Conservation (phyloP, 768 basidiomycete species). For the Naganishia kalamii region DNA sequence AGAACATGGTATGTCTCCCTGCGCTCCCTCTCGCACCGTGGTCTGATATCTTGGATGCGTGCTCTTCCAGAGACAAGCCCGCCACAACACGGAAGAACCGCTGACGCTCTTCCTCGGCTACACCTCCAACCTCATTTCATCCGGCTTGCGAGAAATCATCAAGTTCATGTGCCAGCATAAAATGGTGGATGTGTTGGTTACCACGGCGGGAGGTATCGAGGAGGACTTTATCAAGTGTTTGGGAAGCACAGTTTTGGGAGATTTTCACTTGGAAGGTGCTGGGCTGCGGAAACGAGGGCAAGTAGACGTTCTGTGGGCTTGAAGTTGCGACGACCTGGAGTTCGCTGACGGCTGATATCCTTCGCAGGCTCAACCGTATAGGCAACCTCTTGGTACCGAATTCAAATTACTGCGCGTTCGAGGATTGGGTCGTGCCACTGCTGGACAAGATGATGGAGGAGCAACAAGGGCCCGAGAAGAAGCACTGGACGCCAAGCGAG, state of each 20-base stretch:
- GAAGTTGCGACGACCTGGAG: not conserved
- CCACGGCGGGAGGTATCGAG: slow-evolving; percentile 96
- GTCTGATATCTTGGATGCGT: not conserved
- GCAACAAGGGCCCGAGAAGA: slow-evolving; percentile 49
- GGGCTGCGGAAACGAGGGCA: slow-evolving; percentile 69
- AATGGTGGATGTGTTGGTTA: slow-evolving; percentile 81
- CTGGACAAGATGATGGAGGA: slow-evolving; percentile 83
- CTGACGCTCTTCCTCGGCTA: slow-evolving; percentile 87
- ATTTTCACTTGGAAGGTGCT: slow-evolving; percentile 82
- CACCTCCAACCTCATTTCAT: slow-evolving; percentile 97
- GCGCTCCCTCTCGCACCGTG: not conserved
- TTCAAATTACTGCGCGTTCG: slow-evolving; percentile 98
- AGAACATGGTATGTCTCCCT: slow-evolving; percentile 69
- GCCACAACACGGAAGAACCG: slow-evolving; percentile 68
- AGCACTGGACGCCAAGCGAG: slow-evolving; percentile 78
- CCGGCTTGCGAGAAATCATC: slow-evolving; percentile 88
- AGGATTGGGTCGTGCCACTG: slow-evolving; percentile 97
- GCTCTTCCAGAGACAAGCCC: slow-evolving; percentile 68
- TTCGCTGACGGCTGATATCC: not conserved
- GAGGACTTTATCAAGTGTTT: slow-evolving; percentile 99
- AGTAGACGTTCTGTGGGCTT: slow-evolving; percentile 1
- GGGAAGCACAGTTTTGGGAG: slow-evolving; percentile 79
- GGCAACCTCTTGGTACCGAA: slow-evolving; percentile 95
- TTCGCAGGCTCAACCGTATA: slow-evolving; percentile 73
- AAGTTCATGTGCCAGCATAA: slow-evolving; percentile 86